A percentile compares a stretch with the other conserved stretches of the same genome.
Conservation (phyloP, 768 basidiomycete species). For the Tylopilus subfusipes region DNA sequence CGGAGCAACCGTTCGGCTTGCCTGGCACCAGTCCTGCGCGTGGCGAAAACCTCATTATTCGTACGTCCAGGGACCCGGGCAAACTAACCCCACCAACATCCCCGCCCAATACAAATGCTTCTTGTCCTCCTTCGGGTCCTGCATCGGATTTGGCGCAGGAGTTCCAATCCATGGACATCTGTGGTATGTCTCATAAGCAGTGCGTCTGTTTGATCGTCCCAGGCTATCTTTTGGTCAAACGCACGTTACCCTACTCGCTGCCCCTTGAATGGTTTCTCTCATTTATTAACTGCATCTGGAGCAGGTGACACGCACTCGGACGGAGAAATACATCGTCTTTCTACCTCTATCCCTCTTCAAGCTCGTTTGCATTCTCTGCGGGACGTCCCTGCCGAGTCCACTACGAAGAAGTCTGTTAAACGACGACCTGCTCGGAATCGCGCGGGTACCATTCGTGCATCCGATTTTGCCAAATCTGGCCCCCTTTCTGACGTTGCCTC, state of each 20-base stretch:
- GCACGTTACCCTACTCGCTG: neutral
- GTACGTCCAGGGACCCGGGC: neutral
- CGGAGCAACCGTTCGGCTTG: neutral
- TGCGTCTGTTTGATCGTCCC: neutral
- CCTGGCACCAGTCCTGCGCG: constrained; percentile 15
- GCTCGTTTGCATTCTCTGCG: constrained; percentile 25
- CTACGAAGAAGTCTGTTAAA: constrained; percentile 11
- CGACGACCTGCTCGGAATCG: constrained; percentile 32
- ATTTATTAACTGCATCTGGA: constrained; percentile 6
- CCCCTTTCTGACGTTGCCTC: constrained; percentile 2
- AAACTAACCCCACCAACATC: constrained; percentile 3
- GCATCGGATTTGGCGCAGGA: constrained; percentile 19
- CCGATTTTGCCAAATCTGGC: constrained; percentile 34
- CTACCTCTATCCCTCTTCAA: neutral
- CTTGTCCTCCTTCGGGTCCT: constrained; percentile 17
- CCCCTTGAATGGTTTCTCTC: neutral
- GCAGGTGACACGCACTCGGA: constrained; percentile 15
- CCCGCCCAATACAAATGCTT: neutral
- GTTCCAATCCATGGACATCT: constrained; percentile 22
- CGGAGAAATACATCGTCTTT: constrained; percentile 1
- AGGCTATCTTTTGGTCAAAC: neutral
- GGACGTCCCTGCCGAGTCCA: constrained; percentile 2
- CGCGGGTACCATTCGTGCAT: constrained; percentile 50
- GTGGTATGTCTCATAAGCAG: constrained; percentile 23
- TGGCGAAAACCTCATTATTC: neutral